A percentile compares a stretch with the other conserved stretches of the same genome.
These are phyloP conservation scores for Protostelium mycophagum DNA, from an alignment of 78 protist species.

Conservation along the genomic window DNA sequence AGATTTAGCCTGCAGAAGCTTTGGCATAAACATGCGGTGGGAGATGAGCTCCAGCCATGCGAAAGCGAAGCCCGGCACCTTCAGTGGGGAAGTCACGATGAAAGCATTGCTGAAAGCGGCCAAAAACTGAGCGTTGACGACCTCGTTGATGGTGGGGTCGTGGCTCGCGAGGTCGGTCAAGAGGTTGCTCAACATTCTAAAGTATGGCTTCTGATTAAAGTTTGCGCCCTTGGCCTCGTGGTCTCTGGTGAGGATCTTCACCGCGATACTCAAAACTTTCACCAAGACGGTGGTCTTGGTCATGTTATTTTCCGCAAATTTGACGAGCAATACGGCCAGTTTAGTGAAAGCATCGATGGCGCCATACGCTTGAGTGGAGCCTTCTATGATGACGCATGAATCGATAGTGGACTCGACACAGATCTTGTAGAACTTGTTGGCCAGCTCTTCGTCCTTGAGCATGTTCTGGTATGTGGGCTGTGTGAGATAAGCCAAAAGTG, in stretches of 20 bases:
- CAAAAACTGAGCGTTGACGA: slow-evolving; percentile 42
- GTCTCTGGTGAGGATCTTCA: slow-evolving; percentile 39
- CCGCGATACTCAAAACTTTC: slow-evolving; percentile 39
- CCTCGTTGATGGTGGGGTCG: slow-evolving; percentile 60
- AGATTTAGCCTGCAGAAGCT: slow-evolving; percentile 53
- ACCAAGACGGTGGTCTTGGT: slow-evolving; percentile 36
- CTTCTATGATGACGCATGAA: background rate
- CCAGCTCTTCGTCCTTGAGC: slow-evolving; percentile 19
- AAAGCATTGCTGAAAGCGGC: slow-evolving; percentile 61
- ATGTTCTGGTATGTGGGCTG: slow-evolving; percentile 24
- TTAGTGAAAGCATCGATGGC: slow-evolving; percentile 73
- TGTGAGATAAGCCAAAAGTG: slow-evolving; percentile 3
- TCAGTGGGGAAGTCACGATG: slow-evolving; percentile 78
- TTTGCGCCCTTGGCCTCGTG: slow-evolving; percentile 34
- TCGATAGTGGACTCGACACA: slow-evolving; percentile 38
- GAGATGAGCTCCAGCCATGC: slow-evolving; percentile 94
- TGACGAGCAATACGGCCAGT: slow-evolving; percentile 77
- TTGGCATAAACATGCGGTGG: slow-evolving; percentile 90
- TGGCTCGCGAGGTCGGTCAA: slow-evolving; percentile 61
- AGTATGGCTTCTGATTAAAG: slow-evolving; percentile 90
- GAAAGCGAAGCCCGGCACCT: slow-evolving; percentile 92
- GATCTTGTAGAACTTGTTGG: slow-evolving; percentile 36
- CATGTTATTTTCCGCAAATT: slow-evolving; percentile 25
- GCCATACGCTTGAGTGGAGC: slow-evolving; percentile 4
- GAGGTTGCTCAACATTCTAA: slow-evolving; percentile 70